These are phyloP conservation scores for Acanthamoeba rhysodes DNA, from an alignment of 208 protist genomes.

Conservation along the genomic window DNA sequence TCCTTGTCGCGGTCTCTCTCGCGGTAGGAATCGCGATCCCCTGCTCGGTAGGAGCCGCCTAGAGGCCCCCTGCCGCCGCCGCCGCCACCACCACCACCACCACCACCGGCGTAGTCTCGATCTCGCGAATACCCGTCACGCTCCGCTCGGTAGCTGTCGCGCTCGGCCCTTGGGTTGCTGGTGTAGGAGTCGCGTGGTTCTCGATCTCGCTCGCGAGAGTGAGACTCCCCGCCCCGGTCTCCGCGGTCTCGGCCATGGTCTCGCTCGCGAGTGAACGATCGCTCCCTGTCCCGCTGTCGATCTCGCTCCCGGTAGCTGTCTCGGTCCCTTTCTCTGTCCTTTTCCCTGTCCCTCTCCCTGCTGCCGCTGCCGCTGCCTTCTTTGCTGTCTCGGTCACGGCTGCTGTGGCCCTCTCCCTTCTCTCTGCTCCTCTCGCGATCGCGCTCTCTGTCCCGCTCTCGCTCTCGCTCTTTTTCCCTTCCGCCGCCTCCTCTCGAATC, in stretches of 20 bases:
- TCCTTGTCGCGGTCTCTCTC: conserved; percentile 16
- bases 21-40: neutral
- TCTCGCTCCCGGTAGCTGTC: neutral
- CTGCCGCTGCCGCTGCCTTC: neutral
- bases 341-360: neutral
- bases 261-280: neutral
- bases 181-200: neutral
- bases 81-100: too few species aligned
- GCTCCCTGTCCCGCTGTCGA: neutral
- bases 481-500: neutral
- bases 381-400: neutral
- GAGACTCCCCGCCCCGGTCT: neutral
- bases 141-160: too few species aligned
- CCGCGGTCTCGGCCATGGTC: neutral
- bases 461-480: neutral
- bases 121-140: too few species aligned
- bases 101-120: too few species aligned
- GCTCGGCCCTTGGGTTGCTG: neutral
- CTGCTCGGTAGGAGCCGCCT: too few species aligned
- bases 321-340: neutral
- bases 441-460: neutral
- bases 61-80: too few species aligned
- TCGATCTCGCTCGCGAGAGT: neutral
- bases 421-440: neutral
- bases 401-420: neutral